Conservation (phyloP, 495 filamentous ascomycete genomes). For the Penicillium lagena region DNA sequence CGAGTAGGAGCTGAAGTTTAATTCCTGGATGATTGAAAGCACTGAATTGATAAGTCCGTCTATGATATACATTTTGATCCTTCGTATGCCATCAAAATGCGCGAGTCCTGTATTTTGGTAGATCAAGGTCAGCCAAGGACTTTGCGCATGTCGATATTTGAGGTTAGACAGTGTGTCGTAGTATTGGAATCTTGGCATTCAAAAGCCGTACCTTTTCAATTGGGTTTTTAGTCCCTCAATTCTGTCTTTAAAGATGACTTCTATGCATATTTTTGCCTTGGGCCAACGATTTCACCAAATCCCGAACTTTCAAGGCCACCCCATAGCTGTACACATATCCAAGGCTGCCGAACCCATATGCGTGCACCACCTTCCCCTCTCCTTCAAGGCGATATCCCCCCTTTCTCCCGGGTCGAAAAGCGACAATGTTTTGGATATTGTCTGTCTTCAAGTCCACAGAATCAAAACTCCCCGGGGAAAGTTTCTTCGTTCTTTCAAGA, state of each 20-base stretch:
- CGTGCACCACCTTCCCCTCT: conserved; percentile 10
- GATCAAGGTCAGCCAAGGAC: too few species aligned
- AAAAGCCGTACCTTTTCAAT: too few species aligned
- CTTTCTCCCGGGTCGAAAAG: conserved; percentile 9
- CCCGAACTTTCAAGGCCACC: conserved; percentile 7
- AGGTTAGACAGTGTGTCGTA: too few species aligned
- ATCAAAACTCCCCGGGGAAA: background rate
- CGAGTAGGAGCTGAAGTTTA: too few species aligned
- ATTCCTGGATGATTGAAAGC: too few species aligned
- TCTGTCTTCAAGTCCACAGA: background rate
- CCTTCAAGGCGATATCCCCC: conserved; percentile 7
- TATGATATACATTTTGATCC: too few species aligned
- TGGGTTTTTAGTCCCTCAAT: too few species aligned
- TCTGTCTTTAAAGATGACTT: background rate
- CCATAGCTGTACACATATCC: conserved; percentile 12
- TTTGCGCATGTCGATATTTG: too few species aligned
- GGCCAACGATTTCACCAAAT: conserved; percentile 1
- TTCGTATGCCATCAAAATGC: too few species aligned
- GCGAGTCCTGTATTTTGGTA: too few species aligned
- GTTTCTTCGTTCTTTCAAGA: conserved; percentile 1
- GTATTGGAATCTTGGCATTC: too few species aligned
- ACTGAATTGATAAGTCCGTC: too few species aligned
- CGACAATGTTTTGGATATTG: conserved; percentile 6
- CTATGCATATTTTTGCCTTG: background rate
- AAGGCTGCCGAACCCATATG: conserved; percentile 11